phyloP scores from a whole-genome alignment of 192 early-diverging fungal genomes.

The Coemansia guatemalensis region DNA sequence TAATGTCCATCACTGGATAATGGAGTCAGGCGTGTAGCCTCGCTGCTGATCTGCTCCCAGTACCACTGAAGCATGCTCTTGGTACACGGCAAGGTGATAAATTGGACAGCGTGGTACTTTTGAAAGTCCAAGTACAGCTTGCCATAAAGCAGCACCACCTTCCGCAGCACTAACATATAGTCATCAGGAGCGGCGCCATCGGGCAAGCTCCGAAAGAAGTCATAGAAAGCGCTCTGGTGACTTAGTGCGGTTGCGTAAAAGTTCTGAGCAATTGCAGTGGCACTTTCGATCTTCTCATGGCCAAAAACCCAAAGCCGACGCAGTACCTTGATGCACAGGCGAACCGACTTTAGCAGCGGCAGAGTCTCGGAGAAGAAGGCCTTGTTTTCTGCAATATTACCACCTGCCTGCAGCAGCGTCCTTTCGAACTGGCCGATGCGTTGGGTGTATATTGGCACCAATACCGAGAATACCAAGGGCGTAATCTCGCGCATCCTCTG shows the following conservation, averaged over 20 bases:
- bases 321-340: conserved; percentile 70
- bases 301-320: conserved; percentile 80
- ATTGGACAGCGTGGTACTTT: conserved; percentile 63
- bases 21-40: conserved; percentile 26
- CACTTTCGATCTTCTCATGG: conserved; percentile 52
- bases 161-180: conserved; percentile 19
- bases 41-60: conserved; percentile 58
- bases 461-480: conserved; percentile 68
- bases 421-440: conserved; percentile 59
- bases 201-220: conserved; percentile 18
- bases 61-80: conserved; percentile 72
- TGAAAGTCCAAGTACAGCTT: conserved; percentile 78
- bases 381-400: background rate
- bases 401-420: conserved; percentile 11
- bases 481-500: conserved; percentile 60
- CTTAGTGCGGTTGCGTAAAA: conserved; percentile 31
- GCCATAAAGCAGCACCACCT: conserved; percentile 69
- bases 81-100: conserved; percentile 60
- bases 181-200: conserved; percentile 12
- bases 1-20: background rate
- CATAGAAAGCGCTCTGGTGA: conserved; percentile 45
- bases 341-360: conserved; percentile 58
- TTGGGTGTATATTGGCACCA: conserved; percentile 65
- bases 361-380: conserved; percentile 33
- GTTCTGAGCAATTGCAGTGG: conserved; percentile 13